Evolutionary conservation across 352 stramenopile genomes (phyloP).

Genomic region (Globisporangium iwayamae): DNA sequence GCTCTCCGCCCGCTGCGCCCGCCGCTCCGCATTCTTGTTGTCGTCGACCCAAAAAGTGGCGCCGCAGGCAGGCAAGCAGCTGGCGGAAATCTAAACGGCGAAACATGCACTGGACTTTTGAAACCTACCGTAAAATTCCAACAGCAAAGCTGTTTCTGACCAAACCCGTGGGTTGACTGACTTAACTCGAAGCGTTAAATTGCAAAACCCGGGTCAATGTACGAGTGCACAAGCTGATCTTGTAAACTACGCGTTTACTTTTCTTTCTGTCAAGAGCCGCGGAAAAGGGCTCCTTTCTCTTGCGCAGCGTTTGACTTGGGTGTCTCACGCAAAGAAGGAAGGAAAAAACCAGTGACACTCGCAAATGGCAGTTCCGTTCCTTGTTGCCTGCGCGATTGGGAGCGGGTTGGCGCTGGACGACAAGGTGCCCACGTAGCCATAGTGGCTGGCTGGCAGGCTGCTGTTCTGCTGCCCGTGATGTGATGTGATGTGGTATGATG

Average conservation of each 20-base stretch:
- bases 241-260: neutral
- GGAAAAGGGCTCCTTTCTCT: slow-evolving; percentile 6
- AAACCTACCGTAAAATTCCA: neutral
- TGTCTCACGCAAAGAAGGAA: slow-evolving; percentile 8
- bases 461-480: no score
- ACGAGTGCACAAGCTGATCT: neutral
- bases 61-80: no score
- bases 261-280: slow-evolving; percentile 8
- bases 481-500: neutral
- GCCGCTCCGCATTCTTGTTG: neutral
- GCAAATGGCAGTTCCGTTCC: neutral
- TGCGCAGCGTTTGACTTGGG: neutral
- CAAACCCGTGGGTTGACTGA: neutral
- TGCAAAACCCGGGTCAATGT: no score
- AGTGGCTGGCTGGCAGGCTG: neutral
- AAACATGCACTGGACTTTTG: slow-evolving; percentile 9
- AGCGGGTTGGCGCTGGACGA: neutral
- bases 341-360: slow-evolving; percentile 8
- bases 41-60: neutral
- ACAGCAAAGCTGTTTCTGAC: neutral
- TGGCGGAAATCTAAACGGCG: neutral
- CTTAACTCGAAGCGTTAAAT: neutral
- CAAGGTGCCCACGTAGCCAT: neutral
- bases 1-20: neutral
- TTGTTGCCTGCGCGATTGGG: neutral